phyloP scores from a whole-genome alignment of 129 eudicot genomes.

The Heracleum sosnowskyi region DNA sequence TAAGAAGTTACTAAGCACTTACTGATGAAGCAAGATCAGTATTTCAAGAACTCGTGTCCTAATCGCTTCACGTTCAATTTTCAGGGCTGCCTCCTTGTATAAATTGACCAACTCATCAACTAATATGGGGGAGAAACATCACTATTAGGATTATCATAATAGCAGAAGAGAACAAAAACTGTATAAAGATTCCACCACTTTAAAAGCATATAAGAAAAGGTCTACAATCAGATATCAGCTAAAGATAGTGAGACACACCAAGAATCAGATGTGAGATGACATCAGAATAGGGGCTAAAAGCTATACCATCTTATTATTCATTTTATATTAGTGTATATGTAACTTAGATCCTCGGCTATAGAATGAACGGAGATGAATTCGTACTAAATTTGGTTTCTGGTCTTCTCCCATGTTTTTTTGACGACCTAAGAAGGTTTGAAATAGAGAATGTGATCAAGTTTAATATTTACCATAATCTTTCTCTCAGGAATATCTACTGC shows the following conservation, averaged over 20 bases:
- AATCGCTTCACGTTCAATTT: slow-evolving; percentile 58
- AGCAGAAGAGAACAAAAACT: neutral
- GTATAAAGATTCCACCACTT: neutral
- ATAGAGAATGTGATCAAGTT: neutral
- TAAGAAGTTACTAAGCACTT: slow-evolving; percentile 12
- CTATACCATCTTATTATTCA: neutral
- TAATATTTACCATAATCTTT: neutral
- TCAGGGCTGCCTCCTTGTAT: slow-evolving; percentile 74
- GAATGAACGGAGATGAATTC: neutral
- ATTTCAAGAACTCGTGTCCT: slow-evolving; percentile 45
- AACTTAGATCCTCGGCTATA: neutral
- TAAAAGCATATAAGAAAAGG: neutral
- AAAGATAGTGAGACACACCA: too few species aligned
- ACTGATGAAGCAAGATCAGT: slow-evolving; percentile 58
- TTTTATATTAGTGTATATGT: neutral
- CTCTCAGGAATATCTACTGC: neutral
- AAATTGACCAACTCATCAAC: slow-evolving; percentile 70
- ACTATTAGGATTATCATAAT: neutral
- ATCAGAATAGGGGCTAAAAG: neutral
- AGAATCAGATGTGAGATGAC: neutral
- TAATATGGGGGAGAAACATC: slow-evolving; percentile 36
- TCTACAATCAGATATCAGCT: neutral
- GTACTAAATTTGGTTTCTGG: neutral
- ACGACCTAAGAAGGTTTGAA: neutral
- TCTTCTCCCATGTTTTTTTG: neutral